Conservation (phyloP, 257 asterid species). For the Capsicum chinense region DNA sequence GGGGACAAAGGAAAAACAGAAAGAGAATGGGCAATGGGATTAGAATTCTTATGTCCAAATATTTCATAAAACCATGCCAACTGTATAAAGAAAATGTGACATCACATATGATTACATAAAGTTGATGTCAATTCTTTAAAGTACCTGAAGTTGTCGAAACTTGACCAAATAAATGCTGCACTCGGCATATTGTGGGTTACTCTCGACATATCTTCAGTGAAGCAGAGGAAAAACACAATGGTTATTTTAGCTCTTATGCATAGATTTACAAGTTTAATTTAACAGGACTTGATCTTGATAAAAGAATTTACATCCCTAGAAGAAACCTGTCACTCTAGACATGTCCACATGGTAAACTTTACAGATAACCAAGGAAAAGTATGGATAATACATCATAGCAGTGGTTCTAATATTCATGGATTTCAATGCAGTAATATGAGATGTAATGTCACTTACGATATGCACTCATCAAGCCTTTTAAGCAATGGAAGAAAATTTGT, state of each 20-base stretch:
- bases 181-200: conserved; percentile 98
- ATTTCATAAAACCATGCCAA: not conserved
- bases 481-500: conserved; percentile 88
- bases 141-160: conserved; percentile 98
- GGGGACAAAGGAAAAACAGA: conserved; percentile 18
- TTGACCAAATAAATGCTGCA: conserved; percentile 96
- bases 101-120: not conserved
- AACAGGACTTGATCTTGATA: not conserved
- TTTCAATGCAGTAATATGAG: conserved; percentile 21
- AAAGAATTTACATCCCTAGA: conserved; percentile 14
- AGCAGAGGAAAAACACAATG: conserved; percentile 29
- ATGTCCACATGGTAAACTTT: conserved; percentile 13
- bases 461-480: conserved; percentile 93
- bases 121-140: conserved; percentile 24
- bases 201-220: conserved; percentile 82
- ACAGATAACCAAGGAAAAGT: not conserved
- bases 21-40: conserved; percentile 7
- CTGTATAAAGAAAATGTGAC: conserved; percentile 1
- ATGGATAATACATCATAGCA: not conserved
- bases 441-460: conserved; percentile 66
- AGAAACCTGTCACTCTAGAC: not conserved
- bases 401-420: not conserved
- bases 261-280: conserved; percentile 15
- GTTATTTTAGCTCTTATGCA: conserved; percentile 6
- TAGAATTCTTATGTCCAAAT: conserved; percentile 14